Conservation (phyloP, 1,284 basidiomycete genomes). For the Microbotryum silenes-acaulis region DNA sequence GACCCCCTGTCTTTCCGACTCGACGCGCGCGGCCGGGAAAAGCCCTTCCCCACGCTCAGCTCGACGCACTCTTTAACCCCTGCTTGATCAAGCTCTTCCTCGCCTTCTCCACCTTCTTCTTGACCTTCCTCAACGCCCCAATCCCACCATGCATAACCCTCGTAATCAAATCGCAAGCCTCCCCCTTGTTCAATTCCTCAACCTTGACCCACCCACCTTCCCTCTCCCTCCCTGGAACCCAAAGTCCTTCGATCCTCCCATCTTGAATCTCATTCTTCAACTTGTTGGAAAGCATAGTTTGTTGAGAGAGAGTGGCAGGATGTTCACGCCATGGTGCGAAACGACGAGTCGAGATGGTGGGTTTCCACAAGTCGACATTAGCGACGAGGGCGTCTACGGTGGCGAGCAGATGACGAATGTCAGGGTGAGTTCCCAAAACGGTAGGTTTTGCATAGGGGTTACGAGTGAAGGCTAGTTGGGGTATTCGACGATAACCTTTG, state of each 20-base stretch:
- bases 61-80: no score
- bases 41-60: no score
- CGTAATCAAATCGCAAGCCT: slow-evolving; percentile 67
- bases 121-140: slow-evolving; percentile 37
- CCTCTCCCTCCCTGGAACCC: slow-evolving; percentile 13
- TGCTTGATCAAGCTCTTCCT: no score
- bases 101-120: not conserved
- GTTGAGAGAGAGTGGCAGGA: slow-evolving; percentile 61
- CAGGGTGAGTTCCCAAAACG: slow-evolving; percentile 49
- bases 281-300: slow-evolving; percentile 54
- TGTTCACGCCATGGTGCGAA: slow-evolving; percentile 64
- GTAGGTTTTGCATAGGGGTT: not conserved
- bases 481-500: not conserved
- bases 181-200: slow-evolving; percentile 58
- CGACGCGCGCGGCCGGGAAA: no score
- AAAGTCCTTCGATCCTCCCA: slow-evolving; percentile 39
- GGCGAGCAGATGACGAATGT: slow-evolving; percentile 50
- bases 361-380: slow-evolving; percentile 39
- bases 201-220: slow-evolving; percentile 7
- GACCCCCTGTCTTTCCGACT: no score
- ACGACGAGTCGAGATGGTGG: slow-evolving; percentile 8
- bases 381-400: slow-evolving; percentile 58
- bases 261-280: slow-evolving; percentile 38
- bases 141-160: slow-evolving; percentile 67
- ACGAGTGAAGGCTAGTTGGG: not conserved